Base-by-base conservation (phyloP, 371 early-diverging fungal genomes). In the Mortierella polycephala region DNA sequence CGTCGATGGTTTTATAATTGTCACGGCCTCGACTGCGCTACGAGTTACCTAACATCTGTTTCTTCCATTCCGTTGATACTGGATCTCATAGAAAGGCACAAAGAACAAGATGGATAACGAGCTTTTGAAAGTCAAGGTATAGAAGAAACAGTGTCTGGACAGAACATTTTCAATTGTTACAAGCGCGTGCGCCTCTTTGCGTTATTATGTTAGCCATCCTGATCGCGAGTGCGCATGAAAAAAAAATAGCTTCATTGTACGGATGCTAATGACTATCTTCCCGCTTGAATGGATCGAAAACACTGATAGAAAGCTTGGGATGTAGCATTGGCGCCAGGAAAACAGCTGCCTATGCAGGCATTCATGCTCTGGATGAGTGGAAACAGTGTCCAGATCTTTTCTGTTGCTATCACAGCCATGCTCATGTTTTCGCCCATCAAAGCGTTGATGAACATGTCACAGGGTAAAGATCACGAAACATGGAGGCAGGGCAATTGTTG, bases 331-430 rank as follows among this genome's bases (percentile, higher is more conserved):
- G 91, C 90, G 0, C 95, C 96, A 13, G 96, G 92, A 56, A 98
- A 98, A 76, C 91, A 91, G 53, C 91, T 97, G 39, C 97, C 98
- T 0, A 98, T 98, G 98, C 97, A 97, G 67, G 95, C 89, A 23
- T 91, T 99, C 82, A 99, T 99, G 99, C 88, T 98, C 51, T 98
- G 94, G 86, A 99, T 99, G 99, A 92, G 93, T 18, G 99, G 99
- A 54, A 96, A 93, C 73, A 82, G 92, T 64, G 94, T 99, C 46
- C 96, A 98, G 69, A 97, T 98, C 59, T 99, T 96, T 69, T 92
- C 92, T 49, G 95, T 99, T 44, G 90, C 98, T 85, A 93, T 98
- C 46, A 96, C 96, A 1, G 96, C 88, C 39, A 99, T 98, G 99
- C 88, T 98, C 44, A 90, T 99, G 69, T 92, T 91, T 76, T 91